Base-by-base conservation (phyloP, 257 asterid species). In the Solanum commersonii region DNA sequence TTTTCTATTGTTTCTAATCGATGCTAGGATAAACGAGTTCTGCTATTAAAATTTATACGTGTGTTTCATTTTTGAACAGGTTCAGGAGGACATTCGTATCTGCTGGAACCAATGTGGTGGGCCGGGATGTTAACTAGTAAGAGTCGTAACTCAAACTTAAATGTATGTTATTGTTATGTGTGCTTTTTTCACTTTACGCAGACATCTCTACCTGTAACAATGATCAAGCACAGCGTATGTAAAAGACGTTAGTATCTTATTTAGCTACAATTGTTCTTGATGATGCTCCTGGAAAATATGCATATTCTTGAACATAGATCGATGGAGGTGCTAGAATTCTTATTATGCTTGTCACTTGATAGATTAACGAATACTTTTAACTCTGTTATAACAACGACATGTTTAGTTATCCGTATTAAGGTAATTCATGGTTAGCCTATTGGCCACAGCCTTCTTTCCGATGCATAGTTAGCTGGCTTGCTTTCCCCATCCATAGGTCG, bases 91-190 rank as follows among this genome's bases (percentile, higher is more conserved):
- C 94, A 85, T 86, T 87, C 97, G 2, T 97, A 97, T 88, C 88
- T 97, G 87, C 86, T 31, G 91, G 98, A 97, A 88, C 99, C 99
- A 14, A 90, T 93, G 94, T 97, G 99, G 99, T 97, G 99, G 99
- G 93, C 93, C 33, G 99, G 99, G 76, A 93, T 97, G 96, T 74
- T 92, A 86, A 81, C 98, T 72, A 97, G 98, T 97, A 93, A 95
- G 95, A 63, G 79, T 37, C 81, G 1, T 71, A 67, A 82, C 86
- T 82, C 86, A 49, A 31, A 31, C 86, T 82, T 31, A 49, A 20
- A 82, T 49, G 86, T 82, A 82, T 82, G 86, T 82, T 82, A 46
- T 10, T 18, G 40, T 81, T 81, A 46, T 46, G 68, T 46, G 35
- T 9, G 5, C 11, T 9, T 16, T 9, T 44, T 29, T 44, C 27